Percentiles rank a stretch among this genome's conserved stretches.
phyloP scores from a whole-genome alignment of 2,329 filamentous ascomycete genomes.

The Pseudocercospora fuligena region DNA sequence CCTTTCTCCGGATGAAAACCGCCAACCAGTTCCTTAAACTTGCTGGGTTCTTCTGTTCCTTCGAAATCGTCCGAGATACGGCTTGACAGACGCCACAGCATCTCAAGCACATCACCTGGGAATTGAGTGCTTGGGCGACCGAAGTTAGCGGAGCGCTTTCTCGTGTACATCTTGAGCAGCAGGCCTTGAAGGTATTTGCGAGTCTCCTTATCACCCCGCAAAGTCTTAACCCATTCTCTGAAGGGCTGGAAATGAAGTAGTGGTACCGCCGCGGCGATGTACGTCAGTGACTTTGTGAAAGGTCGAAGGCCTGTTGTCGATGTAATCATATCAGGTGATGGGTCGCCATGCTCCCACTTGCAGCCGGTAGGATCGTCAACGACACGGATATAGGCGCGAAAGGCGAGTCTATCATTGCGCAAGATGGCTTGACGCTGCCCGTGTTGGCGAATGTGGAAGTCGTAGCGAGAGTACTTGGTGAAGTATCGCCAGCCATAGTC shows the following conservation, averaged over 20 bases:
- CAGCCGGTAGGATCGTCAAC: slow-evolving; percentile 64
- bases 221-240: slow-evolving; percentile 58
- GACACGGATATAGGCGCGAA: slow-evolving; percentile 65
- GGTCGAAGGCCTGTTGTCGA: slow-evolving; percentile 63
- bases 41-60: slow-evolving; percentile 13
- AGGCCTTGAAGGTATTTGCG: slow-evolving; percentile 28
- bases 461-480: slow-evolving; percentile 59
- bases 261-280: slow-evolving; percentile 60
- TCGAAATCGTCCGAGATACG: slow-evolving; percentile 23
- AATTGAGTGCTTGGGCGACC: slow-evolving; percentile 15
- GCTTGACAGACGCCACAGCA: slow-evolving; percentile 27
- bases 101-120: slow-evolving; percentile 33
- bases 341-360: slow-evolving; percentile 60
- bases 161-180: slow-evolving; percentile 37
- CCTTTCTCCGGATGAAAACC: slow-evolving; percentile 27
- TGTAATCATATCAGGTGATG: slow-evolving; percentile 42
- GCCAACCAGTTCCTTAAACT: slow-evolving; percentile 35
- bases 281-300: slow-evolving; percentile 39
- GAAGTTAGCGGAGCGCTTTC: slow-evolving; percentile 29
- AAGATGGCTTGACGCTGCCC: slow-evolving; percentile 64
- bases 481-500: slow-evolving; percentile 70
- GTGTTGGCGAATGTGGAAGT: slow-evolving; percentile 62
- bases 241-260: slow-evolving; percentile 65
- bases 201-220: slow-evolving; percentile 7
- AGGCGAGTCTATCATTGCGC: slow-evolving; percentile 64